Conservation (phyloP, 345 rosid genomes). For the Lumnitzera racemosa region DNA sequence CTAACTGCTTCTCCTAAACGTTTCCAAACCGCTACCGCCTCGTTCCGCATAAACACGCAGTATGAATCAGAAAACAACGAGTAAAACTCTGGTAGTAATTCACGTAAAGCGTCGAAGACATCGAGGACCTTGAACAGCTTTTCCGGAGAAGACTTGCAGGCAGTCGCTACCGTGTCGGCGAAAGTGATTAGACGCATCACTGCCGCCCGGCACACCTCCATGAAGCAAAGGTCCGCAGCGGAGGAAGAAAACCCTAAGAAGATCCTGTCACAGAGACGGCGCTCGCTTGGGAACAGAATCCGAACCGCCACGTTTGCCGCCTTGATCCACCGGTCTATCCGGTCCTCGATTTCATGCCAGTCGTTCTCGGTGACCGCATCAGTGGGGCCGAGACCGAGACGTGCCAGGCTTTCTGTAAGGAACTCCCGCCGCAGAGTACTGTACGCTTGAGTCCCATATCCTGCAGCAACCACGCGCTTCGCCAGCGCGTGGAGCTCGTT, state of each 20-base stretch:
- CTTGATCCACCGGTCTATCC: constrained; percentile 86
- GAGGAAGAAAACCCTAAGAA: constrained; percentile 52
- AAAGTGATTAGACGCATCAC: constrained; percentile 66
- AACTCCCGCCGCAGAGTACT: constrained; percentile 16
- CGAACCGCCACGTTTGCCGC: constrained; percentile 62
- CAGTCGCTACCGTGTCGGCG: constrained; percentile 66
- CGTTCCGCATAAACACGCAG: constrained; percentile 62
- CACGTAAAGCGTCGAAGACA: constrained; percentile 71
- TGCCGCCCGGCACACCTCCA: constrained; percentile 92
- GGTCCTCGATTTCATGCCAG: constrained; percentile 76
- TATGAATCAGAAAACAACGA: constrained; percentile 63
- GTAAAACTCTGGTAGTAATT: constrained; percentile 75
- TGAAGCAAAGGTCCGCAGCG: constrained; percentile 71
- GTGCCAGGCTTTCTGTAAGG: neutral
- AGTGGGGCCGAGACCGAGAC: constrained; percentile 39
- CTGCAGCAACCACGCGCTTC: constrained; percentile 78
- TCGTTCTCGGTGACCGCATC: constrained; percentile 21
- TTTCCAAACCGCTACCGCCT: constrained; percentile 70
- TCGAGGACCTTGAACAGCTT: constrained; percentile 80
- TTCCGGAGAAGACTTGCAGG: constrained; percentile 77
- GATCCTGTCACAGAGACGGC: constrained; percentile 85
- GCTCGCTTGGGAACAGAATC: constrained; percentile 86
- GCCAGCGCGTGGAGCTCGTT: constrained; percentile 81
- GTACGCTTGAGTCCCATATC: constrained; percentile 63
- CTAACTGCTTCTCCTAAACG: constrained; percentile 67